A percentile compares a stretch with the other conserved stretches of the same genome.
Conservation (phyloP, 2,329 filamentous ascomycete species). For the Colletotrichum salicis region DNA sequence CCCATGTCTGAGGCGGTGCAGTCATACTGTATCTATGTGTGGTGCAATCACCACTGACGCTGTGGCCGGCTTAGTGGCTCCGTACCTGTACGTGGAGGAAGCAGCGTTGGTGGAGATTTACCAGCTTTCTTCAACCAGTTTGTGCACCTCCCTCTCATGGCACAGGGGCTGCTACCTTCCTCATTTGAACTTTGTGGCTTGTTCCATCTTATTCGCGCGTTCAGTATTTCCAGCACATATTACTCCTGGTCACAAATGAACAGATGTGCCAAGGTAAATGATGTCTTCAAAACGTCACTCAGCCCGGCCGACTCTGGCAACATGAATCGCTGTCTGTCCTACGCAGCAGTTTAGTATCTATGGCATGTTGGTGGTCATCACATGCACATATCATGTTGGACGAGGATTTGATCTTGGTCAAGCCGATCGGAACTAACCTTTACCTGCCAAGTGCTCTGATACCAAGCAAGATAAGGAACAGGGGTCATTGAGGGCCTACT, state of each 20-base stretch:
- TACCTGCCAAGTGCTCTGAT: background rate
- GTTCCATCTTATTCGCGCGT: background rate
- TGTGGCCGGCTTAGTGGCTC: background rate
- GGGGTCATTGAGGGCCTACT: background rate
- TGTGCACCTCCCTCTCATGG: background rate
- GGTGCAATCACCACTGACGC: background rate
- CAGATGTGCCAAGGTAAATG: background rate
- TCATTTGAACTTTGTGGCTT: background rate
- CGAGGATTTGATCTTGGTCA: background rate
- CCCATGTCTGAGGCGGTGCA: background rate
- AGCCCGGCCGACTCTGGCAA: no score
- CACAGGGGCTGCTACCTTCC: background rate
- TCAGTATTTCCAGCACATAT: background rate
- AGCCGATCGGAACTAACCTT: background rate
- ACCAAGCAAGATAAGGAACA: background rate
- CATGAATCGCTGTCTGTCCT: background rate
- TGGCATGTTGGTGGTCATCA: background rate
- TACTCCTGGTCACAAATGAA: background rate
- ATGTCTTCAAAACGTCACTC: background rate
- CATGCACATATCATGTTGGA: background rate
- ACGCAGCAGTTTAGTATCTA: background rate
- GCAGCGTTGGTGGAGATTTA: background rate
- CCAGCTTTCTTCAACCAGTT: background rate
- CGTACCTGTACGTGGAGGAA: no score
- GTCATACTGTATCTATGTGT: background rate